A percentile compares a stretch with the other conserved stretches of the same genome.
phyloP scores from a whole-genome alignment of 2,329 filamentous ascomycete species.

The Fusarium nygamai region DNA sequence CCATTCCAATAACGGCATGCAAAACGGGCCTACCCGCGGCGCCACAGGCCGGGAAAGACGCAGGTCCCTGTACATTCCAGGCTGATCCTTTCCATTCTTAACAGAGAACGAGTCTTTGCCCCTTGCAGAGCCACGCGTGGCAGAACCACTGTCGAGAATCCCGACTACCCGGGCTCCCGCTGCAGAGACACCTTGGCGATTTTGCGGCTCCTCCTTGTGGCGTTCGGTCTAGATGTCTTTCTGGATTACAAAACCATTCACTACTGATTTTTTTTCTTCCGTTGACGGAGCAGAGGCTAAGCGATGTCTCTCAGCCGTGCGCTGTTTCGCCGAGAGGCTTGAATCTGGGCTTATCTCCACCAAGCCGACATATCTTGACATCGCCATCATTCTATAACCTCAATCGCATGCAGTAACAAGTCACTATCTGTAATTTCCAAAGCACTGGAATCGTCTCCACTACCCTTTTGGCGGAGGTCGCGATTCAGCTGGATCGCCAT shows the following conservation, averaged over 20 bases:
- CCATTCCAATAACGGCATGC: background rate
- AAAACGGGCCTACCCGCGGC: conserved; percentile 6
- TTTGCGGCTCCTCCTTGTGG: background rate
- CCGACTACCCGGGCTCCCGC: background rate
- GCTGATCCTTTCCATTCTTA: conserved; percentile 3
- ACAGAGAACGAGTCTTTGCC: background rate
- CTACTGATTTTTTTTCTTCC: background rate
- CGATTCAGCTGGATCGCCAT: background rate
- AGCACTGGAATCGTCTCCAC: too few relatives aligned
- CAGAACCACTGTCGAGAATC: background rate
- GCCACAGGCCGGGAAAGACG: background rate
- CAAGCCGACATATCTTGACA: background rate
- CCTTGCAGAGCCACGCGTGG: background rate
- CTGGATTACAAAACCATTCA: background rate
- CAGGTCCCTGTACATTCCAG: background rate
- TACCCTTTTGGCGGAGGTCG: too few relatives aligned
- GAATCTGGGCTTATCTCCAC: background rate
- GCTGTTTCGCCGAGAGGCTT: background rate
- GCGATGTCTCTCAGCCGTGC: background rate
- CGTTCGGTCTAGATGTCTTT: background rate
- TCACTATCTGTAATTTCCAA: background rate
- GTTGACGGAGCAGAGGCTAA: background rate
- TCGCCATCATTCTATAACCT: background rate
- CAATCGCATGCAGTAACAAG: background rate
- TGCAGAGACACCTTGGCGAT: background rate